Percentiles rank a stretch among this genome's conserved stretches.
Conservation (phyloP, 768 basidiomycete species). For the Leccinum boreale region DNA sequence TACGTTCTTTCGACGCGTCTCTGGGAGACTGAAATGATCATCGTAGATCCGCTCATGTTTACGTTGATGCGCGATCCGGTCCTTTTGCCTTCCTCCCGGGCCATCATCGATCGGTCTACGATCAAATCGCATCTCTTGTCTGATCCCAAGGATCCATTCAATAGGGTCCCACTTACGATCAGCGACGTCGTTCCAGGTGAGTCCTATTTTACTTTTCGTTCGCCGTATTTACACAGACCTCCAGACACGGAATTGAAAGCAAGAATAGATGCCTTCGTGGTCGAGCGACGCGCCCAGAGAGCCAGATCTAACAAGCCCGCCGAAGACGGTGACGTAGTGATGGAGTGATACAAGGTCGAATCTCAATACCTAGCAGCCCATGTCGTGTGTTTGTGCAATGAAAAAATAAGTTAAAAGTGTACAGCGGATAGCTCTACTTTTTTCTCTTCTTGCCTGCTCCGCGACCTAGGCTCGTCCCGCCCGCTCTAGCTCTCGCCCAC, state of each 20-base stretch:
- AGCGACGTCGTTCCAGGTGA: conserved; percentile 77
- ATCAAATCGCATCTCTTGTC: conserved; percentile 95
- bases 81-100: conserved; percentile 75
- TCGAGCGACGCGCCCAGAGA: conserved; percentile 49
- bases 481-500: conserved; percentile 25
- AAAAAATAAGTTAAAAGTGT: conserved; percentile 1
- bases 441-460: conserved; percentile 32
- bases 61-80: conserved; percentile 97
- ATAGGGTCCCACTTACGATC: conserved; percentile 75
- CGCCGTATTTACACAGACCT: conserved; percentile 7
- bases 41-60: conserved; percentile 81
- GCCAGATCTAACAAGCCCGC: conserved; percentile 15
- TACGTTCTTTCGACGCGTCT: conserved; percentile 19
- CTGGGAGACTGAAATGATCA: background rate
- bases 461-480: conserved; percentile 21
- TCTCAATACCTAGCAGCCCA: conserved; percentile 6
- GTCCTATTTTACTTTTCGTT: conserved; percentile 21
- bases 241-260: conserved; percentile 68
- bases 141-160: conserved; percentile 93
- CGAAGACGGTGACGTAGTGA: conserved; percentile 31
- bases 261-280: conserved; percentile 69
- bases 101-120: conserved; percentile 81
- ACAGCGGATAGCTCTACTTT: conserved; percentile 20
- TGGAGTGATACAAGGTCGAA: conserved; percentile 13
- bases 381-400: background rate